Conservation (phyloP, 371 early-diverging fungal genomes). For the Mucor piriformis region DNA sequence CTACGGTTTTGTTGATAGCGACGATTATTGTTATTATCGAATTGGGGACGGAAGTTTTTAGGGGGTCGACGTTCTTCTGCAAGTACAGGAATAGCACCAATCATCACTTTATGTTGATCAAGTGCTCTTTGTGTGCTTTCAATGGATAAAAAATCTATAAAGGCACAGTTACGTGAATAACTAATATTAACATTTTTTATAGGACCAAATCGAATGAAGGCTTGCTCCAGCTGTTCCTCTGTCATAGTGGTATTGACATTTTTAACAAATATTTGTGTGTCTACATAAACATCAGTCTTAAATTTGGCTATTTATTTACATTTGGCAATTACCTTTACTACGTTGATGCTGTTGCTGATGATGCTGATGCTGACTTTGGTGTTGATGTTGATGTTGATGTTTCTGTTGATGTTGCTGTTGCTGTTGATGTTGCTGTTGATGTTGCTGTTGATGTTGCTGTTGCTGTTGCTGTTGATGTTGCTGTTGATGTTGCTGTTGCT, state of each 20-base stretch:
- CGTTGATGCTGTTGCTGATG: conserved; percentile 15
- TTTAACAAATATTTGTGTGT: conserved; percentile 45
- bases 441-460: conserved; percentile 6
- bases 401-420: conserved; percentile 7
- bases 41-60: conserved; percentile 9
- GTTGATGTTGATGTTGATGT: conserved; percentile 3
- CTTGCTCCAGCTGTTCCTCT: conserved; percentile 37
- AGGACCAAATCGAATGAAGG: conserved; percentile 40
- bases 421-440: conserved; percentile 1
- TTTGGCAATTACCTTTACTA: conserved; percentile 22
- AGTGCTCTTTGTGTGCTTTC: conserved; percentile 46
- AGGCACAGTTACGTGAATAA: conserved; percentile 28
- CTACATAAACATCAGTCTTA: not conserved
- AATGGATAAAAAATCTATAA: conserved; percentile 37
- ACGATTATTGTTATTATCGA: not conserved
- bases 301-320: not conserved
- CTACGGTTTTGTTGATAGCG: not conserved
- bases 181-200: conserved; percentile 33
- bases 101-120: conserved; percentile 33
- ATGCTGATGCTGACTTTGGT: conserved; percentile 12
- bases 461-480: conserved; percentile 18
- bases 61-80: conserved; percentile 49
- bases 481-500: not conserved
- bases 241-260: conserved; percentile 28
- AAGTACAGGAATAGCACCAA: conserved; percentile 23